Conservation (phyloP, 2,329 filamentous ascomycete genomes). For the Tolypocladium ovalisporum region DNA sequence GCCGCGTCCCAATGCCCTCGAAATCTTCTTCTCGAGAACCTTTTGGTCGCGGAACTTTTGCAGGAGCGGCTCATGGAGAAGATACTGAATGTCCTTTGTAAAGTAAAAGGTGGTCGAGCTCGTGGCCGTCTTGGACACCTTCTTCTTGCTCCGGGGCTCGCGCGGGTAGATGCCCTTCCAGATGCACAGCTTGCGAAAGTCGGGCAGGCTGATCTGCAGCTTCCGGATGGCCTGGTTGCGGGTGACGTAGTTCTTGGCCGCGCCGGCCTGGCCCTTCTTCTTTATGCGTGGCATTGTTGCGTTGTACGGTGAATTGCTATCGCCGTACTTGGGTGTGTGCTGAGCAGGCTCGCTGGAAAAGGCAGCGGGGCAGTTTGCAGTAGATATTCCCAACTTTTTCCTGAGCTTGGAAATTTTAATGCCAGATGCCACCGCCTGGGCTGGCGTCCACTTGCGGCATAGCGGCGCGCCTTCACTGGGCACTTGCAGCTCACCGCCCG, state of each 20-base stretch:
- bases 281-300: slow-evolving; percentile 62
- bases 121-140: slow-evolving; percentile 84
- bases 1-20: slow-evolving; percentile 78
- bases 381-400: slow-evolving; percentile 16
- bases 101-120: slow-evolving; percentile 87
- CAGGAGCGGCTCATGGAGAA: slow-evolving; percentile 90
- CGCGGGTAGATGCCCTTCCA: slow-evolving; percentile 99
- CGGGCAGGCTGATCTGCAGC: slow-evolving; percentile 90
- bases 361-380: slow-evolving; percentile 22
- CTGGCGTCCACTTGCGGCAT: slow-evolving; percentile 4
- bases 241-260: slow-evolving; percentile 97
- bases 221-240: slow-evolving; percentile 95
- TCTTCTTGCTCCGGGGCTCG: slow-evolving; percentile 94
- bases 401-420: slow-evolving; percentile 21
- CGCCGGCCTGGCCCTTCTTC: slow-evolving; percentile 86
- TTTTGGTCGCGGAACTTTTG: slow-evolving; percentile 97
- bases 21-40: slow-evolving; percentile 94
- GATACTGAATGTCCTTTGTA: slow-evolving; percentile 94
- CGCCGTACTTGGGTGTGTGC: slow-evolving; percentile 6
- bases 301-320: slow-evolving; percentile 5
- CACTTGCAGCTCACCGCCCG: slow-evolving; percentile 14
- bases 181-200: slow-evolving; percentile 97
- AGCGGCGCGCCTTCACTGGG: neutral
- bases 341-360: slow-evolving; percentile 8
- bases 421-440: slow-evolving; percentile 18